These are phyloP conservation scores for Dendrobium catenatum DNA, from an alignment of 106 monocot genomes.

Conservation along the genomic window DNA sequence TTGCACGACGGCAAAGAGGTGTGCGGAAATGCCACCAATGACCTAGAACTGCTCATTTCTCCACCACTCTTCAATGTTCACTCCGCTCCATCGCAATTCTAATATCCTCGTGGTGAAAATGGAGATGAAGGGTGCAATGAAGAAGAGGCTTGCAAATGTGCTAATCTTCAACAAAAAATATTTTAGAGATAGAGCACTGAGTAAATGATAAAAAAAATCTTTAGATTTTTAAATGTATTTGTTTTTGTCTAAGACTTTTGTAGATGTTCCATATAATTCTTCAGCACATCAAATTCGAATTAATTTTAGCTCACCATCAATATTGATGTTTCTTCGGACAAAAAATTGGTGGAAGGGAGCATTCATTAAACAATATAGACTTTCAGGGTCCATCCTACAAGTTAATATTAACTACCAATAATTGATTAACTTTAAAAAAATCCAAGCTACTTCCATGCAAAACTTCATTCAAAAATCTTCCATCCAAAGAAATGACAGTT, in stretches of 20 bases:
- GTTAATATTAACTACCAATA: too few relatives aligned
- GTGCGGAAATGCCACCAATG: conserved; percentile 65
- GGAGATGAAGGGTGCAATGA: conserved; percentile 68
- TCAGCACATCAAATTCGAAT: too few relatives aligned
- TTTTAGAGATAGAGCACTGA: not conserved
- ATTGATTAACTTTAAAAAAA: too few relatives aligned
- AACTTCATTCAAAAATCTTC: not conserved
- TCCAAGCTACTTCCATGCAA: too few relatives aligned
- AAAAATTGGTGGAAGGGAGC: too few relatives aligned
- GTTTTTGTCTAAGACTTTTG: too few relatives aligned
- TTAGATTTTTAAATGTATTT: too few relatives aligned
- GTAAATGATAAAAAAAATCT: not conserved
- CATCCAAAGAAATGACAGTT: not conserved
- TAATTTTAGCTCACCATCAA: too few relatives aligned
- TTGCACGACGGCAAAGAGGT: conserved; percentile 64
- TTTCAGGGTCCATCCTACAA: too few relatives aligned
- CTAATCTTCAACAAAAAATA: conserved; percentile 21
- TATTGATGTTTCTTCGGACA: too few relatives aligned
- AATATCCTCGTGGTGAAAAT: conserved; percentile 71
- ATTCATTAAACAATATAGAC: too few relatives aligned
- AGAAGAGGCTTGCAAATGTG: conserved; percentile 72
- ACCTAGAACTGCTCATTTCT: conserved; percentile 82
- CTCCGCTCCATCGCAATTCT: conserved; percentile 69
- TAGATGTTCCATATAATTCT: too few relatives aligned
- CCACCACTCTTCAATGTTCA: conserved; percentile 91